Evolutionary conservation across 139 green algal genomes (phyloP).

Genomic region (Pycnococcus provasolii): DNA sequence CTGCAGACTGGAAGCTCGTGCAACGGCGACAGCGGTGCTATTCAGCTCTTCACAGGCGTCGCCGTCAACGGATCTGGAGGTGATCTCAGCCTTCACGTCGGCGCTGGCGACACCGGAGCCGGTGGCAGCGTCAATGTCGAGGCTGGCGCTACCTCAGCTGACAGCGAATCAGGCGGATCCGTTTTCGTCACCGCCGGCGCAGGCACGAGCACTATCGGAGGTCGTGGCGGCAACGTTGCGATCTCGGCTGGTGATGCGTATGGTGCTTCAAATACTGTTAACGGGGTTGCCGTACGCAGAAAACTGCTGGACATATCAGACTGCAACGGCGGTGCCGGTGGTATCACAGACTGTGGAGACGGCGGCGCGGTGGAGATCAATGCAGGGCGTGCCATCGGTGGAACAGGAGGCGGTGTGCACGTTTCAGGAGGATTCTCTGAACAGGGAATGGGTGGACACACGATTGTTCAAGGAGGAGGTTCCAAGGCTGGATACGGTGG

Average conservation of each 20-base stretch:
- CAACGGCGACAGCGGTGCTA: not conserved
- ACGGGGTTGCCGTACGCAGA: too few relatives aligned
- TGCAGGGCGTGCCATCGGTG: not conserved
- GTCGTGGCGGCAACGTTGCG: not conserved
- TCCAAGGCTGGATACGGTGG: slow-evolving; percentile 1
- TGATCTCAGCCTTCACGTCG: slow-evolving; percentile 5
- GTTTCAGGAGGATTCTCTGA: not conserved
- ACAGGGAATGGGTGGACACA: slow-evolving; percentile 1
- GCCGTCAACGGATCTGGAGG: not conserved
- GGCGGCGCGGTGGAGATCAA: slow-evolving; percentile 7
- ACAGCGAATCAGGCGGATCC: not conserved
- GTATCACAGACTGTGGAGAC: not conserved
- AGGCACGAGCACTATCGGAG: not conserved
- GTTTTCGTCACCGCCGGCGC: slow-evolving; percentile 3
- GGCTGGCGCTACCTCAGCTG: slow-evolving; percentile 1
- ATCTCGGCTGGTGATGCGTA: not conserved
- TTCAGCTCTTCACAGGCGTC: not conserved
- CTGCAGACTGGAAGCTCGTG: slow-evolving; percentile 6
- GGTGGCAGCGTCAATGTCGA: slow-evolving; percentile 1
- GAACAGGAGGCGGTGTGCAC: slow-evolving; percentile 2
- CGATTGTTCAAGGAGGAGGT: not conserved
- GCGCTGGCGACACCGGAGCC: slow-evolving; percentile 6
- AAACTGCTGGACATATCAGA: too few relatives aligned
- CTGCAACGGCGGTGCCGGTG: too few relatives aligned
- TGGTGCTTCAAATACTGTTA: not conserved